phyloP scores from a whole-genome alignment of 768 basidiomycete species.

The Myochromella boudieri region DNA sequence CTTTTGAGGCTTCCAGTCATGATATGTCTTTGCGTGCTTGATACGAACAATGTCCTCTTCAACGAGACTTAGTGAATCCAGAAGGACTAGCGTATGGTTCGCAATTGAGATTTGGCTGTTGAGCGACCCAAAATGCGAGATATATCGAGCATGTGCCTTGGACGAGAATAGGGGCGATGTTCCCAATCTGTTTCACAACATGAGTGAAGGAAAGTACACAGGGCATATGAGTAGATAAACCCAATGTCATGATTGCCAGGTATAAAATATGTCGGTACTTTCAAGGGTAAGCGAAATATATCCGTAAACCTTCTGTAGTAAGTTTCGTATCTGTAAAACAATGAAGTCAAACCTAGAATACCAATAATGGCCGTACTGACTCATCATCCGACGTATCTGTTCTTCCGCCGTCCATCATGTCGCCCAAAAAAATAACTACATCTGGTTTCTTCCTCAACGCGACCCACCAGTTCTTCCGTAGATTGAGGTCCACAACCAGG shows the following conservation, averaged over 20 bases:
- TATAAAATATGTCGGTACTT: constrained; percentile 64
- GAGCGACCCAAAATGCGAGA: constrained; percentile 72
- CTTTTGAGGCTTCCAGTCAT: constrained; percentile 46
- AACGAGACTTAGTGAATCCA: constrained; percentile 72
- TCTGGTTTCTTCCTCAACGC: constrained; percentile 63
- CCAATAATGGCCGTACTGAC: constrained; percentile 46
- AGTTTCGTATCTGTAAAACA: constrained; percentile 59
- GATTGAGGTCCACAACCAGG: constrained; percentile 73
- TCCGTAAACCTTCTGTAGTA: constrained; percentile 68
- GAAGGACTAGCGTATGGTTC: constrained; percentile 69
- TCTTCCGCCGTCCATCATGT: constrained; percentile 90
- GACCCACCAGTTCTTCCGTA: constrained; percentile 83
- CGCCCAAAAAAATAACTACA: constrained; percentile 80
- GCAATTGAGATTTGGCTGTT: constrained; percentile 64
- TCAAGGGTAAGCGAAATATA: constrained; percentile 58
- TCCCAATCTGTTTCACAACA: constrained; percentile 43
- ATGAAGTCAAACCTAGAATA: background rate
- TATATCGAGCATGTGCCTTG: constrained; percentile 55
- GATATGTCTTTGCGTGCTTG: constrained; percentile 36
- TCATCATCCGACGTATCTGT: constrained; percentile 60
- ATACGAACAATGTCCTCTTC: constrained; percentile 68
- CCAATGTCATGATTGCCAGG: constrained; percentile 94
- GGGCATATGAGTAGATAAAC: constrained; percentile 34
- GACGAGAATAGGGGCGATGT: constrained; percentile 43
- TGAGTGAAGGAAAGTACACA: background rate